These are phyloP conservation scores for Atkinsonella texensis DNA, from an alignment of 2,329 filamentous ascomycete genomes.

Conservation along the genomic window DNA sequence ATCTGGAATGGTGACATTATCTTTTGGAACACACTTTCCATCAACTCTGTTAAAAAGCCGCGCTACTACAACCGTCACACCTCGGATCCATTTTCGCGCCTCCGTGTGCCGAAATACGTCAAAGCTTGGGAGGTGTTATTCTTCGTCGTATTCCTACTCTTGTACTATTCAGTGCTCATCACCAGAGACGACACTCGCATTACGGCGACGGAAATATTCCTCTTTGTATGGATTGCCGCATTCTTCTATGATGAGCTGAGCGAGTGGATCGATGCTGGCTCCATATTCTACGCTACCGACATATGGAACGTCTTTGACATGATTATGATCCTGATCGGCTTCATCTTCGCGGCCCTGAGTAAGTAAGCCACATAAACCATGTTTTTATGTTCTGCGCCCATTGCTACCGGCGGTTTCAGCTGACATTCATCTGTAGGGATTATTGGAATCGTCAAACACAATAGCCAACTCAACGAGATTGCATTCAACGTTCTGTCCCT, in stretches of 20 bases:
- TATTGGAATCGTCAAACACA: conserved; percentile 32
- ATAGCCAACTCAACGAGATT: conserved; percentile 54
- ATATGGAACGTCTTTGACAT: conserved; percentile 70
- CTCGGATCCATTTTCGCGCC: conserved; percentile 61
- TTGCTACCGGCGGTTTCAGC: background rate
- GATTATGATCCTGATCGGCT: conserved; percentile 61
- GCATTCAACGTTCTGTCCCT: conserved; percentile 84
- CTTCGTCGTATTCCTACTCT: conserved; percentile 60
- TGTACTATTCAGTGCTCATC: conserved; percentile 82
- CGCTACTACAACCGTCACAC: conserved; percentile 59
- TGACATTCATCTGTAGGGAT: conserved; percentile 15
- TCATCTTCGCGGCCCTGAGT: conserved; percentile 61
- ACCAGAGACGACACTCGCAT: conserved; percentile 56
- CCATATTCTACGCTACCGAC: conserved; percentile 73
- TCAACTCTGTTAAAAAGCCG: conserved; percentile 62
- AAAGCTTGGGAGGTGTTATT: conserved; percentile 77
- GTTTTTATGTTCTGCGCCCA: background rate
- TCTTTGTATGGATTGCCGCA: conserved; percentile 78
- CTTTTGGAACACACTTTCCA: conserved; percentile 72
- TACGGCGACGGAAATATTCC: conserved; percentile 54
- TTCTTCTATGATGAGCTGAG: conserved; percentile 83
- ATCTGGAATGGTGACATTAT: conserved; percentile 82
- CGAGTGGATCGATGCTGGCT: conserved; percentile 75
- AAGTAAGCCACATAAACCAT: conserved; percentile 38
- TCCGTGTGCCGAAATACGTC: conserved; percentile 71